Evolutionary conservation across 2,329 filamentous ascomycete genomes (phyloP).

Genomic region (Eurotiales sp.): DNA sequence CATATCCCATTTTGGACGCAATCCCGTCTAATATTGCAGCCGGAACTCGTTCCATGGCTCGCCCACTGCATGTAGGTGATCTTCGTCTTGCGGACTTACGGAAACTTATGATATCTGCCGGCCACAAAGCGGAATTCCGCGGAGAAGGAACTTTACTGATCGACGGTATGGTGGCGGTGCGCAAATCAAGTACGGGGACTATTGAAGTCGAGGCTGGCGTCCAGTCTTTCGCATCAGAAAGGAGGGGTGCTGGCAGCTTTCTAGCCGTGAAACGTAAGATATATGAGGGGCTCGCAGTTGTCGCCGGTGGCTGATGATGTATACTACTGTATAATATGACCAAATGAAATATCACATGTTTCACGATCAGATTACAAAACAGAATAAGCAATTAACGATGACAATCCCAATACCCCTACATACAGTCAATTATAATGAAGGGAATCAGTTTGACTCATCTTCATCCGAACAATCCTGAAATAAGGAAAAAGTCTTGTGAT

Average conservation of each 20-base stretch:
- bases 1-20: conserved; percentile 55
- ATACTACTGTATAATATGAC: conserved; percentile 9
- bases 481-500: not conserved
- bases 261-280: conserved; percentile 86
- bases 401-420: not conserved
- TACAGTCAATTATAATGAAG: not conserved
- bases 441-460: not conserved
- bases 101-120: conserved; percentile 73
- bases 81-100: conserved; percentile 83
- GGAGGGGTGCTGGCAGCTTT: conserved; percentile 64
- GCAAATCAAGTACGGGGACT: conserved; percentile 79
- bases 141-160: conserved; percentile 90
- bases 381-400: not conserved
- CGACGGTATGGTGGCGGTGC: conserved; percentile 80
- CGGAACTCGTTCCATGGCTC: conserved; percentile 70
- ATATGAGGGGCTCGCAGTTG: conserved; percentile 89
- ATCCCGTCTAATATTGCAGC: conserved; percentile 61
- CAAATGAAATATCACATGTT: conserved; percentile 3
- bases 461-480: not conserved
- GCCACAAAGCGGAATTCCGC: conserved; percentile 85
- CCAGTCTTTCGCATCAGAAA: conserved; percentile 42
- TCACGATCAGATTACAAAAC: conserved; percentile 1
- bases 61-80: conserved; percentile 92
- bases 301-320: conserved; percentile 43
- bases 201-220: conserved; percentile 83